Base-by-base conservation (phyloP, 2,329 filamentous ascomycete genomes). In the Didymosphaeria variabile region DNA sequence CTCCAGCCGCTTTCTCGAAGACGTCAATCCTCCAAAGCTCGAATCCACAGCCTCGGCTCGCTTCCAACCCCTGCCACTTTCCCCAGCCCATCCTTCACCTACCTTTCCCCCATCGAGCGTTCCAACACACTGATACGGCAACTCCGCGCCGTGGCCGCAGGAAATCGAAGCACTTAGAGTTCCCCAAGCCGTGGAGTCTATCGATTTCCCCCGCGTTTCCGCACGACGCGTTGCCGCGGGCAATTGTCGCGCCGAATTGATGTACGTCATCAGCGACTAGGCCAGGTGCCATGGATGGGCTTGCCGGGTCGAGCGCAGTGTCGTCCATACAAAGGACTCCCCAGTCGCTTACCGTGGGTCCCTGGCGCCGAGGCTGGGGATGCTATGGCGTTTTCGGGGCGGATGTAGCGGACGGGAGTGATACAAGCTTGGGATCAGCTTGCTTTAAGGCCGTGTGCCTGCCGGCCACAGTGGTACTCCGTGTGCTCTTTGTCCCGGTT, bases 201-300 rank as follows among this genome's bases (percentile, higher is more conserved):
- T 36, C 32, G 32, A 52, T 52, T 52, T 45, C 26, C 49, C 49
- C 49, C 49, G 49, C 49, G 10, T 52, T 17, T 15, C 26, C n/a
- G 1, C 12, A 12, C 42, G 19, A 52, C 32, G 6, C 23, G 45
- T 47, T 5, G 45, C 45, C 23, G 45, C 23, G 45, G 23, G 19
- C 13, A 17, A 17, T 4, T 5, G 23, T 19, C 13, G 15, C 49
- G n/a, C 32, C n/a, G 19, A 38, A 9, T 9, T 26, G 32, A 26
- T 40, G 19, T 52, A 31, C 49, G 32, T 52, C 49, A 52, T 40
- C n/a, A n/a, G 49, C 49, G 32, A 13, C 32, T 52, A 38, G n/a
- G 49, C 49, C 17, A 36, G 31, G 26, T 19, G 26, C 29, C 46
- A 26, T 46, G 46, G 26, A 31, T 50, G 26, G 29, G 13, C 29